Conservation (phyloP, 345 rosid species). For the Heritiera fomes region DNA sequence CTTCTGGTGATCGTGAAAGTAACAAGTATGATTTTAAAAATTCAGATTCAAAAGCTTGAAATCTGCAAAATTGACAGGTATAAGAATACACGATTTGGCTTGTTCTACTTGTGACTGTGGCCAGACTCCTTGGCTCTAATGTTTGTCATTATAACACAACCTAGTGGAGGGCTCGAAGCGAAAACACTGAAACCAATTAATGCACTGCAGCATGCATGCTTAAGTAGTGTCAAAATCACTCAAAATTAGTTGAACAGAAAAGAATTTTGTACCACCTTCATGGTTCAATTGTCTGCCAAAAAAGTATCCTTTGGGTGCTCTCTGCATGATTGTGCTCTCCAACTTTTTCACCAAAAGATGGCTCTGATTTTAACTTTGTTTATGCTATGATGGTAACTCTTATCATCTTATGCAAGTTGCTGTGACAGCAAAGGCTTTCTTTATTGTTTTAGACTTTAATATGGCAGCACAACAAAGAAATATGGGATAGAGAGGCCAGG, state of each 20-base stretch:
- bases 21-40: not conserved
- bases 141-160: slow-evolving; percentile 6
- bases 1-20: not conserved
- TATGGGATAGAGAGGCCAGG: slow-evolving; percentile 1
- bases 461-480: not conserved
- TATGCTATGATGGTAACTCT: not conserved
- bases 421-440: not conserved
- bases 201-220: slow-evolving; percentile 20
- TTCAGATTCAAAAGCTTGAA: slow-evolving; percentile 4
- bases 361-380: not conserved
- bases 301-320: slow-evolving; percentile 1
- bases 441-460: not conserved
- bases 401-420: not conserved
- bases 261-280: not conserved
- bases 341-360: not conserved
- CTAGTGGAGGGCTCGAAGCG: slow-evolving; percentile 10
- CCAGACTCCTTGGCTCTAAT: not conserved
- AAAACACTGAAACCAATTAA: slow-evolving; percentile 11
- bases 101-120: not conserved
- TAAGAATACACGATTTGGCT: not conserved
- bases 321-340: slow-evolving; percentile 15
- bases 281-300: slow-evolving; percentile 10
- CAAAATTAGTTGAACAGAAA: not conserved
- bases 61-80: not conserved
- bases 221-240: slow-evolving; percentile 8